Percentiles rank a stretch among this genome's conserved stretches.
phyloP scores from a whole-genome alignment of 2,329 filamentous ascomycete species.

The Trichoderma arundinaceum region DNA sequence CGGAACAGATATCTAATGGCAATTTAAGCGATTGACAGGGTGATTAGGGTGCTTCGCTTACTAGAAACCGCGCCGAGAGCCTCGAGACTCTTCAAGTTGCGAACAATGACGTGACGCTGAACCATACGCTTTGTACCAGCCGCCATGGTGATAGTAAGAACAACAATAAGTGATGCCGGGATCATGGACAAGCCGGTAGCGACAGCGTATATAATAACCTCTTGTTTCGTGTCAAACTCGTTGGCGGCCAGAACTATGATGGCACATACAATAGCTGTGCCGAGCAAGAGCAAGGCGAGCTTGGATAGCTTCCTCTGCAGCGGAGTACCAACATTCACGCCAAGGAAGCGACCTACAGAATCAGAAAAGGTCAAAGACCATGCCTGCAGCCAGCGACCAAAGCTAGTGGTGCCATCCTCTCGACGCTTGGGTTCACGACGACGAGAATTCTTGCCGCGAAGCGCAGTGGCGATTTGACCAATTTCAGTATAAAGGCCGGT shows the following conservation, averaged over 20 bases:
- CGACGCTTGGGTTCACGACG: neutral
- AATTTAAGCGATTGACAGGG: too few species aligned
- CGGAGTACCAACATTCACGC: neutral
- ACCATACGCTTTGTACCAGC: neutral
- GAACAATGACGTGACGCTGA: neutral
- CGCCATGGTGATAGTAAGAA: neutral
- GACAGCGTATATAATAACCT: neutral
- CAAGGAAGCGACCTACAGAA: neutral
- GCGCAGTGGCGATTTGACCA: neutral
- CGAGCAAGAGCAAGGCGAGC: neutral
- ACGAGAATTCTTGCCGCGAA: neutral
- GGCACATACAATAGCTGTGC: neutral
- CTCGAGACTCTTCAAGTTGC: neutral
- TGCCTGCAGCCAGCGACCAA: neutral
- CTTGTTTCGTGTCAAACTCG: neutral
- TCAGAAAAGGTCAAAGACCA: neutral
- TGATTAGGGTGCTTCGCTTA: too few species aligned
- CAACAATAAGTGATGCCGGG: neutral
- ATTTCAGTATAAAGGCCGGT: neutral
- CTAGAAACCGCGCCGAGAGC: neutral
- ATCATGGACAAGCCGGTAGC: slow-evolving; percentile 1
- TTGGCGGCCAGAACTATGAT: neutral
- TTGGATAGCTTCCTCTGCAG: neutral
- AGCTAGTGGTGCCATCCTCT: neutral
- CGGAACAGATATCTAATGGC: neutral